Base-by-base conservation (phyloP, 352 stramenopile genomes). In the Pythium biforme region DNA sequence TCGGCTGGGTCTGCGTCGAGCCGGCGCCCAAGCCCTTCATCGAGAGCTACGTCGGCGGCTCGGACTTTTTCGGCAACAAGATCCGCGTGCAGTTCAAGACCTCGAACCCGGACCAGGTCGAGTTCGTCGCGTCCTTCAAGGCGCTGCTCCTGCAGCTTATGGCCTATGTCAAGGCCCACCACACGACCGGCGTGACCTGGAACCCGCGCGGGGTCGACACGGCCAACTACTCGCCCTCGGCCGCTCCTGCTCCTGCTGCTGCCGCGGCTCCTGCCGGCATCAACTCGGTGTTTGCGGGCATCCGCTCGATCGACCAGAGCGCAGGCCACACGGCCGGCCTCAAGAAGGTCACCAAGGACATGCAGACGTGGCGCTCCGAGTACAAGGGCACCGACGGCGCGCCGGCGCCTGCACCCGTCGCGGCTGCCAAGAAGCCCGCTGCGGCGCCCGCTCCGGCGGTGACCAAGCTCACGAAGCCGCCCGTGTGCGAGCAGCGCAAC, bases 31-130 rank as follows among this genome's bases (percentile, higher is more conserved):
- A 95, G 62, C 86, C 90, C 29, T 98, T 98, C 75, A 96, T 98
- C 55, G 96, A 98, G 66, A 96, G 92, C 64, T 98, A 96, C 63
- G 79, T 99, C 59, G 96, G 91, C 43, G 93, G 88, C 47, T 94
- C 85, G 41, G 96, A 99, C 70, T 99, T 98, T 76, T 99, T 95
- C 92, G 92, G 92, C 47, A 99, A 99, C 80, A 98, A 98, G 72
- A 98, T 99, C 74, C 83, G 97, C 52, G 97, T 98, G 73, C 88
- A 98, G 70, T 98, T 90, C 80, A 98, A 98, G 68, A 96, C 94
- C 33, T 88, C 90, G 55, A 86, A 94, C 40, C 77, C 89, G 4
- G 81, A 94, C 41, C 95, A 98, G 48, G 85, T 98, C 54, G 83
- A 81, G 22, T 99, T 98, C 66, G 97, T 97, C 56, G 85, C 97